Base-by-base conservation (phyloP, 1,284 basidiomycete species). In the Heliocybe sulcata region DNA sequence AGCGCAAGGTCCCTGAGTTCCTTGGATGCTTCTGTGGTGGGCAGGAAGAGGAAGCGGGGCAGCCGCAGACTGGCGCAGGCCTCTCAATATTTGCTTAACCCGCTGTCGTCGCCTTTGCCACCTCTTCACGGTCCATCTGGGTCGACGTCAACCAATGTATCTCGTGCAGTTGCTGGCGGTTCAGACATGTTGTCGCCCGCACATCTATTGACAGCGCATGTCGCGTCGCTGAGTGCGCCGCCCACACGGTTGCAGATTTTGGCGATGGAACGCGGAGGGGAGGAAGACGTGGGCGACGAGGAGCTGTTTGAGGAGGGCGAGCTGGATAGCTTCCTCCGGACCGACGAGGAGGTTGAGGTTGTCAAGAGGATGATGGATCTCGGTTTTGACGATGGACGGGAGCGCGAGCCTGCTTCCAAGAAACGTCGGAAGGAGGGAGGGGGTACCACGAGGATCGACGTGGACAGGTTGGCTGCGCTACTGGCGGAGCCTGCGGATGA, bases 181-280 rank as follows among this genome's bases (percentile, higher is more conserved):
- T 71, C 45, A 69, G 70, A 1, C 83, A 83, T 60, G 67, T 85
- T 45, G 74, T 87, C 11, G 76, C 79, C 4, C 74, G 35, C 20
- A 14, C 35, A 53, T 45, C 35, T 35, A 8, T 77, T 22, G 71
- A 82, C 70, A 65, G 4, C 59, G 69, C 22, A 63, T 60, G 42
- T 65, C 61, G 16, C 58, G 23, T 8, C 64, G 8, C 47, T 49
- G 14, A 49, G 23, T n/a, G 23, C 22, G 22, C 14, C 72, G 23
- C 85, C 81, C 1, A 81, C 82, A 2, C 83, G 87, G 35, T 73
- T 89, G 14, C 82, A 88, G 61, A 66, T 82, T 19, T 74, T 90
- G 26, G 67, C 72, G 0, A 67, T 73, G 10, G 69, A 72, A 35
- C 78, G 83, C 45, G 80, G 83, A 52, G 80, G 79, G 3, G 73